Evolutionary conservation across 768 basidiomycete genomes (phyloP).

Genomic region (Tylopilus cervinicoccineus): DNA sequence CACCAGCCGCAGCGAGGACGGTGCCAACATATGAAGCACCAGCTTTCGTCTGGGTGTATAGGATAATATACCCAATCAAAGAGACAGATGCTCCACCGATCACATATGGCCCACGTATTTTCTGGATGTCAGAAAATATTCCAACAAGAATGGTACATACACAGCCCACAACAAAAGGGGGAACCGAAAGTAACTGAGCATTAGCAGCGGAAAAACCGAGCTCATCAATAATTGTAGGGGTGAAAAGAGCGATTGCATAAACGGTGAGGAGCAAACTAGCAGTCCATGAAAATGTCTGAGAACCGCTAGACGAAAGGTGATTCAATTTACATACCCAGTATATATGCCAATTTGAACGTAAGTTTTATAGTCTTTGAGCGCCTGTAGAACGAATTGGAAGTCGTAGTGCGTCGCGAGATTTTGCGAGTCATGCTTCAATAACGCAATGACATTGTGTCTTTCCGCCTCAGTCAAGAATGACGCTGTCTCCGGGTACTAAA

Average conservation of each 20-base stretch:
- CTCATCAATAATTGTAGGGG: conserved; percentile 45
- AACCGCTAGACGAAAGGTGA: neutral
- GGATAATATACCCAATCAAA: conserved; percentile 1
- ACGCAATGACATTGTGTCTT: conserved; percentile 31
- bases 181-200: conserved; percentile 47
- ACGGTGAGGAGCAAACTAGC: conserved; percentile 40
- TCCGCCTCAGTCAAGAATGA: conserved; percentile 48
- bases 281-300: conserved; percentile 1
- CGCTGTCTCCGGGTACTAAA: conserved; percentile 54
- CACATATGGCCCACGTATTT: conserved; percentile 2
- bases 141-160: conserved; percentile 44
- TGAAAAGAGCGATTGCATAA: conserved; percentile 45
- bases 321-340: conserved; percentile 31
- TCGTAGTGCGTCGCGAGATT: conserved; percentile 44
- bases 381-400: conserved; percentile 45
- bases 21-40: conserved; percentile 40
- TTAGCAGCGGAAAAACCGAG: conserved; percentile 49
- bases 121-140: conserved; percentile 1
- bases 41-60: neutral
- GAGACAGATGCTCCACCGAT: conserved; percentile 2
- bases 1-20: conserved; percentile 48
- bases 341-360: conserved; percentile 34
- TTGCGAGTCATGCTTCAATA: conserved; percentile 41
- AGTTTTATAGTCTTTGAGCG: conserved; percentile 43
- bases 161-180: conserved; percentile 46